phyloP scores from a whole-genome alignment of 116 monocot genomes.

The Iris pallida region DNA sequence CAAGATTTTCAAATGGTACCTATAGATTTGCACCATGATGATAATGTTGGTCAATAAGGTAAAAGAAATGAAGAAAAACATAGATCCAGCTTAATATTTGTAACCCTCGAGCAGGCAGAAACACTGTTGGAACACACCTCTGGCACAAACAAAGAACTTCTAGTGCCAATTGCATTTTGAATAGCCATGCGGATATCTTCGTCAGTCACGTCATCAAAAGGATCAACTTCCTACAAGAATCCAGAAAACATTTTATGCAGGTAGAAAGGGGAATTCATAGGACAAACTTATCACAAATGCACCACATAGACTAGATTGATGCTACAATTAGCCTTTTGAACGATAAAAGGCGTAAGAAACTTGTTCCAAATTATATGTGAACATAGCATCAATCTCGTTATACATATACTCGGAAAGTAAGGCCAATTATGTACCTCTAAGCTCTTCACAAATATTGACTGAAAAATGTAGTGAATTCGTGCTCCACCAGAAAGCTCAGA shows the following conservation, averaged over 20 bases:
- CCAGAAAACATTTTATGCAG: not conserved
- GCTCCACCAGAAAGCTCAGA: constrained; percentile 95
- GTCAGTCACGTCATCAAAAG: constrained; percentile 87
- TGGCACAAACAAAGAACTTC: constrained; percentile 94
- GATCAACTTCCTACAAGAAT: constrained; percentile 85
- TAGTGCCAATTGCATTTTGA: constrained; percentile 97
- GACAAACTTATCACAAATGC: too few species aligned
- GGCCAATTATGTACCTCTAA: constrained; percentile 59
- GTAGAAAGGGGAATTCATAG: not conserved
- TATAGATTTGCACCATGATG: constrained; percentile 19
- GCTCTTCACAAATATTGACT: constrained; percentile 93
- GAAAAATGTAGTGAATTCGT: constrained; percentile 98
- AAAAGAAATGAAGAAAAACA: not conserved
- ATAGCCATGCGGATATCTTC: constrained; percentile 95
- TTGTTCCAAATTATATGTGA: too few species aligned
- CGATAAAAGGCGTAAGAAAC: too few species aligned
- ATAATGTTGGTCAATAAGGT: not conserved
- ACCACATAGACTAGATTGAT: too few species aligned
- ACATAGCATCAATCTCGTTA: too few species aligned
- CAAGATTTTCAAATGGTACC: constrained; percentile 98
- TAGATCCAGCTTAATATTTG: not conserved
- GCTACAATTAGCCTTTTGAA: too few species aligned
- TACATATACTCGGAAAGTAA: too few species aligned
- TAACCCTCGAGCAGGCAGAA: not conserved
- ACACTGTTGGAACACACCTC: constrained; percentile 39